Evolutionary conservation across 1,284 basidiomycete genomes (phyloP).

Genomic region (Apiotrichum gracile): DNA sequence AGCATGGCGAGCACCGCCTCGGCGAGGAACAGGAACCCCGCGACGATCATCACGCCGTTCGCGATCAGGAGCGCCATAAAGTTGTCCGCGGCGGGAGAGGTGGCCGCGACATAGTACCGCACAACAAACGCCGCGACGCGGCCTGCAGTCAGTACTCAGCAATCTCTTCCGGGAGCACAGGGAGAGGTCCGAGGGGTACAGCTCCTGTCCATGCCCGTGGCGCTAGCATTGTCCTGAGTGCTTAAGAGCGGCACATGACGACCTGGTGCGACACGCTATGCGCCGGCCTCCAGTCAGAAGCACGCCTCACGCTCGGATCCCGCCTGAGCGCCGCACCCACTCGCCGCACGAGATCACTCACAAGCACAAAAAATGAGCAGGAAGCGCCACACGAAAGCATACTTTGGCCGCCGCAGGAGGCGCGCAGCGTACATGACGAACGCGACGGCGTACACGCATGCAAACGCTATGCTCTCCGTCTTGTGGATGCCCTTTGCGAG

Average conservation of each 20-base stretch:
- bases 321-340: too few relatives aligned
- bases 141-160: not conserved
- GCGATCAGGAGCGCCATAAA: conserved; percentile 6
- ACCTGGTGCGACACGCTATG: too few relatives aligned
- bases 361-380: not conserved
- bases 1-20: conserved; percentile 6
- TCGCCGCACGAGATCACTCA: not conserved
- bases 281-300: too few relatives aligned
- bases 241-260: too few relatives aligned
- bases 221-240: too few relatives aligned
- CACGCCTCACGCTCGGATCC: too few relatives aligned
- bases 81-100: not conserved
- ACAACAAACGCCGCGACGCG: conserved; percentile 6
- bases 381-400: not conserved
- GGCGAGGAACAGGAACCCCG: conserved; percentile 8
- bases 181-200: too few relatives aligned
- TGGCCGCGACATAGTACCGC: not conserved
- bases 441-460: not conserved
- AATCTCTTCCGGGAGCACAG: not conserved
- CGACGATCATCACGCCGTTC: conserved; percentile 5
- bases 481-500: not conserved
- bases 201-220: too few relatives aligned
- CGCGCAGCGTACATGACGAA: not conserved
- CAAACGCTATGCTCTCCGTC: conserved; percentile 1
- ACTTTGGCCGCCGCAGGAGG: not conserved